Percentiles rank a stretch among this genome's conserved stretches.
phyloP scores from a whole-genome alignment of 1,139 yeast genomes.

The Sugiyamaella grinbergsii region DNA sequence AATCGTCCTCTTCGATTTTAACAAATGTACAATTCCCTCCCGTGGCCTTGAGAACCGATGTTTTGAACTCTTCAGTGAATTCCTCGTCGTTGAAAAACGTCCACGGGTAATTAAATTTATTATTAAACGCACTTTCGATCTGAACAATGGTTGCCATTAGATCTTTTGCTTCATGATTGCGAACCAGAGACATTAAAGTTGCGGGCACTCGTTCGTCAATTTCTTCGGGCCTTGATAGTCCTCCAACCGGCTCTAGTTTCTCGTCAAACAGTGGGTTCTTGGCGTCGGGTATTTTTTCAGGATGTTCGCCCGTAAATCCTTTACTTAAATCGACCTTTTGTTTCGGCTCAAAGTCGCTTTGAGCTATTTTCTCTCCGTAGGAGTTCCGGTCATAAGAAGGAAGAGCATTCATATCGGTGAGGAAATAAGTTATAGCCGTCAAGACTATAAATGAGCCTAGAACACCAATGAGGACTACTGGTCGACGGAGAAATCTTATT shows the following conservation, averaged over 20 bases:
- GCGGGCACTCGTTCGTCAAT: constrained; percentile 57
- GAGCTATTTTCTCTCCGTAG: constrained; percentile 10
- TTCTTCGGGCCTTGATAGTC: constrained; percentile 10
- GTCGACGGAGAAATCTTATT: constrained; percentile 5
- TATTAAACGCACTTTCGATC: constrained; percentile 66
- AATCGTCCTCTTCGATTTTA: constrained; percentile 50
- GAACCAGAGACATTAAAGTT: constrained; percentile 68
- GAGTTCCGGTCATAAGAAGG: constrained; percentile 3
- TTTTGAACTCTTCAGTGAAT: constrained; percentile 60
- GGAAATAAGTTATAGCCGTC: not conserved
- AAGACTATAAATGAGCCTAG: not conserved
- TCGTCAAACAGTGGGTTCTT: constrained; percentile 21
- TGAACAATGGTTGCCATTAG: constrained; percentile 56
- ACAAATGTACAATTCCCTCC: constrained; percentile 62
- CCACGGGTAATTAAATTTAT: constrained; percentile 74
- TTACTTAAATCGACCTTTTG: constrained; percentile 16
- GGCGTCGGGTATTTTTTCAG: not conserved
- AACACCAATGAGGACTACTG: not conserved
- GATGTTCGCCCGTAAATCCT: constrained; percentile 12
- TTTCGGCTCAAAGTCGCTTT: constrained; percentile 10
- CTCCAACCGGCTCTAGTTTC: constrained; percentile 19
- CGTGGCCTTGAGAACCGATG: constrained; percentile 46
- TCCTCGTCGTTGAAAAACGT: constrained; percentile 74
- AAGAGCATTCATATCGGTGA: not conserved
- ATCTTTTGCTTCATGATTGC: constrained; percentile 59